Evolutionary conservation across 1,284 basidiomycete genomes (phyloP), one percentile per base, ranked within the genome.

Genomic region (Ceratobasidium sp.): DNA sequence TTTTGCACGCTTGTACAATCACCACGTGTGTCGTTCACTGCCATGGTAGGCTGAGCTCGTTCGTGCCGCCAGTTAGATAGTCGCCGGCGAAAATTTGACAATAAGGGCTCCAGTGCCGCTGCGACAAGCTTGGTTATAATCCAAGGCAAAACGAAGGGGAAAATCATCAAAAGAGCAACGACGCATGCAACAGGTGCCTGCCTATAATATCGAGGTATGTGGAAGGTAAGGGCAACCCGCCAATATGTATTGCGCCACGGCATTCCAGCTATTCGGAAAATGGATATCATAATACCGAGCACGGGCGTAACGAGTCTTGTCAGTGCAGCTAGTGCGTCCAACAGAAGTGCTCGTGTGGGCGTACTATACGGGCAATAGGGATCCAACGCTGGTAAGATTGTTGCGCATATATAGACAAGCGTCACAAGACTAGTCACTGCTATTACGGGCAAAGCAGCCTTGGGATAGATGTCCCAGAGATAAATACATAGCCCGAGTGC

Each of bases 341-440:
- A 20, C 20, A 31, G 42, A 45, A 17, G 42, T 45, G 42, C 10
- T 17, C 42, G n/a, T n/a, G n/a, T n/a, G n/a, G 60, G 35, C 10
- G 64, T 66, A 31, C 39, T 45, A n/a, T 51, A 66, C 5, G 64
- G 64, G 26, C 64, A 66, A 31, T 28, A 66, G 8, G n/a, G 20
- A 45, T 53, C n/a, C 2, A 66, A 49, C 15, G 20, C 10, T 5
- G 64, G 64, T 8, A 66, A 15, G 2, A 53, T n/a, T 17, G 31
- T 33, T 2, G 28, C 31, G n/a, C 23, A 7, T 6, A 66, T 17
- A 45, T 66, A 66, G 10, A 53, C 5, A 5, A 20, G 33, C 45
- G 47, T 35, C 10, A n/a, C 47, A 26, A 26, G 20, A 15, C 7
- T n/a, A n/a, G 64, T 66, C 4, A 53, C 23, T 8, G 28, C 31